Percentiles rank a stretch among this genome's conserved stretches.
Conservation (phyloP, 768 basidiomycete species). For the Lactifluus hygrophoroides region DNA sequence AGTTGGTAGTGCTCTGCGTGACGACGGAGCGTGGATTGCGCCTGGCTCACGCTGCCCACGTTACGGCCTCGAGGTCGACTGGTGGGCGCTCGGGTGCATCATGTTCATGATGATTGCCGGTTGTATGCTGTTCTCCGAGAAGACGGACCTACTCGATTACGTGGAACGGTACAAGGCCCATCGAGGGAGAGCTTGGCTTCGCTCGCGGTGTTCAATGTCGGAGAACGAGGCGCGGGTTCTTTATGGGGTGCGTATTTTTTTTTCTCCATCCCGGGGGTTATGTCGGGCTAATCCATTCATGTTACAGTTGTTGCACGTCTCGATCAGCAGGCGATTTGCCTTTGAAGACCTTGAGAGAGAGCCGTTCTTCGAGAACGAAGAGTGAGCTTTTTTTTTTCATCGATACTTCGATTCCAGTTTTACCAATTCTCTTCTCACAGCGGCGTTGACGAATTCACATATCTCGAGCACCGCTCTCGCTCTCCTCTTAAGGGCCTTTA, state of each 20-base stretch:
- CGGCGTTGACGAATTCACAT: slow-evolving; percentile 14
- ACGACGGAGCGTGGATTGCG: slow-evolving; percentile 13
- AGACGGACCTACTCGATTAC: slow-evolving; percentile 15
- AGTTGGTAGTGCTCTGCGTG: slow-evolving; percentile 6
- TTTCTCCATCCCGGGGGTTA: background rate
- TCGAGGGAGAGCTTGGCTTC: slow-evolving; percentile 14
- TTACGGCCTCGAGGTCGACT: slow-evolving; percentile 20
- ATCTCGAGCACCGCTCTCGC: slow-evolving; percentile 16
- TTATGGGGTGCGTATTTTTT: slow-evolving; percentile 11
- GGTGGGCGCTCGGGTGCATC: slow-evolving; percentile 22
- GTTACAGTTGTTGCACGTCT: slow-evolving; percentile 13
- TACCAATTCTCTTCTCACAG: background rate
- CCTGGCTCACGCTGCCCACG: slow-evolving; percentile 7
- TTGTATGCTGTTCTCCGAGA: slow-evolving; percentile 15
- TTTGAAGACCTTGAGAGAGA: slow-evolving; percentile 17
- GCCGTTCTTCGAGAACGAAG: slow-evolving; percentile 17
- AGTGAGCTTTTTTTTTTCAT: slow-evolving; percentile 2
- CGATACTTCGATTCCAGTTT: background rate
- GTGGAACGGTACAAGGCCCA: slow-evolving; percentile 9
- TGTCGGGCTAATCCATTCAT: background rate
- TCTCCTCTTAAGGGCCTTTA: slow-evolving; percentile 7
- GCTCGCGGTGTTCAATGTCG: slow-evolving; percentile 8
- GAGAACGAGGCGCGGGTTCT: slow-evolving; percentile 13
- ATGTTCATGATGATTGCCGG: slow-evolving; percentile 18
- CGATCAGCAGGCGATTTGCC: slow-evolving; percentile 13